Percentiles rank a stretch among this genome's conserved stretches.
phyloP scores from a whole-genome alignment of 257 asterid genomes.

The Solanum pinnatisectum region DNA sequence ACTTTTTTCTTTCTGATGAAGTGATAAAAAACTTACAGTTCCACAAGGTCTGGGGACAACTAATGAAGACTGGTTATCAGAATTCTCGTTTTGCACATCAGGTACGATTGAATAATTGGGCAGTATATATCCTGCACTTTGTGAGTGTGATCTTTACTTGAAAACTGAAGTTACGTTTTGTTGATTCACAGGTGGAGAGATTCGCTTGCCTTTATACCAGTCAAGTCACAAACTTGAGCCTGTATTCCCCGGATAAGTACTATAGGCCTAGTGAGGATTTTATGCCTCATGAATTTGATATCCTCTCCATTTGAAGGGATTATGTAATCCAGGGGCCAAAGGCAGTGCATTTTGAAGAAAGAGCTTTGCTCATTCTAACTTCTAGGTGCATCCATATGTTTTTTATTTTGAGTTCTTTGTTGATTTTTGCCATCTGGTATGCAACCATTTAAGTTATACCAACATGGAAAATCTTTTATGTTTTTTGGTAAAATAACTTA shows the following conservation, averaged over 20 bases:
- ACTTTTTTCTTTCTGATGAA: background rate
- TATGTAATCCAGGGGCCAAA: background rate
- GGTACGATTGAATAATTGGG: conserved; percentile 25
- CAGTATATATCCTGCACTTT: background rate
- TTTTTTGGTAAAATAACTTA: background rate
- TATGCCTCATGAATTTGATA: conserved; percentile 91
- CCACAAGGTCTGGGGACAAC: conserved; percentile 95
- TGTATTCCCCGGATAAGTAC: conserved; percentile 86
- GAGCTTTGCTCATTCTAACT: background rate
- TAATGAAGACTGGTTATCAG: conserved; percentile 96
- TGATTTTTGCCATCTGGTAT: background rate
- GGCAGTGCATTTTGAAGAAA: conserved; percentile 1
- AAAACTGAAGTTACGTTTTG: background rate
- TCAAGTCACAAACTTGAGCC: conserved; percentile 76
- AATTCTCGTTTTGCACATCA: conserved; percentile 98
- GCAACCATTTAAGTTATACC: background rate
- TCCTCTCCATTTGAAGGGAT: conserved; percentile 32
- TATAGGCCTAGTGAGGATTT: conserved; percentile 90
- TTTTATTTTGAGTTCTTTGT: background rate
- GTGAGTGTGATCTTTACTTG: background rate
- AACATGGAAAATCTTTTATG: background rate
- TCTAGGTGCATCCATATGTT: background rate
- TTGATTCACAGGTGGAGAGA: conserved; percentile 67
- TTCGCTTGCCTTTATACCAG: conserved; percentile 93
- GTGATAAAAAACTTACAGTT: conserved; percentile 43